These are phyloP conservation scores for Fusarium sp. DNA, from an alignment of 2,329 filamentous ascomycete species.

Conservation along the genomic window DNA sequence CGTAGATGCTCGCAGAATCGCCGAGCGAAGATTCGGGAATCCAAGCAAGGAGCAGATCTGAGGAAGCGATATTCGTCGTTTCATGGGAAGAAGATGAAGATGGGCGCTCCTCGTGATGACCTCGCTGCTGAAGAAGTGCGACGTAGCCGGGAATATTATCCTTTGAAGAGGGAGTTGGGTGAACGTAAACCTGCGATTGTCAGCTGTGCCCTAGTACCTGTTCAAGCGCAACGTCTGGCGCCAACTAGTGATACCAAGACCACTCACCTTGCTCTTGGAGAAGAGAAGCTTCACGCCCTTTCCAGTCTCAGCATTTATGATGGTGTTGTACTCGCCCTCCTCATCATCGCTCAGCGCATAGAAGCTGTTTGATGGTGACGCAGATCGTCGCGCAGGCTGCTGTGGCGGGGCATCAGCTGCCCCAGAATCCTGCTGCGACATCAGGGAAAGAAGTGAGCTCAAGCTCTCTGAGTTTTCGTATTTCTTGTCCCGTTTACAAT, in stretches of 20 bases:
- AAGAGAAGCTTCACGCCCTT: slow-evolving; percentile 93
- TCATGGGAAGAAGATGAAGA: slow-evolving; percentile 52
- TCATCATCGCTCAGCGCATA: slow-evolving; percentile 98
- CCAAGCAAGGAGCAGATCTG: slow-evolving; percentile 91
- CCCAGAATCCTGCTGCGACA: slow-evolving; percentile 45
- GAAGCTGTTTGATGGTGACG: slow-evolving; percentile 88
- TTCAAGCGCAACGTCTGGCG: slow-evolving; percentile 5
- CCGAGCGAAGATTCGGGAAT: slow-evolving; percentile 90
- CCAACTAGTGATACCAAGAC: neutral
- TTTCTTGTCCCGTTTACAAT: neutral
- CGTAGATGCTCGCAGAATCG: slow-evolving; percentile 88
- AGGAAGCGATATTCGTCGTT: slow-evolving; percentile 66
- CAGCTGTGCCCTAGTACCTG: slow-evolving; percentile 15
- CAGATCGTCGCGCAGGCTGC: slow-evolving; percentile 54
- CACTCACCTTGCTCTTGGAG: slow-evolving; percentile 91
- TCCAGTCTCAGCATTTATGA: slow-evolving; percentile 82
- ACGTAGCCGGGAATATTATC: slow-evolving; percentile 97
- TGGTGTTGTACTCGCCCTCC: slow-evolving; percentile 94
- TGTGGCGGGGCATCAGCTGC: slow-evolving; percentile 49
- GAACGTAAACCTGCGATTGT: slow-evolving; percentile 84
- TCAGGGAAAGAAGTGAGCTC: slow-evolving; percentile 24
- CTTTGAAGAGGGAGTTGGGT: slow-evolving; percentile 91
- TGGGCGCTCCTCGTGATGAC: slow-evolving; percentile 59
- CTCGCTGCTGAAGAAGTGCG: slow-evolving; percentile 92
- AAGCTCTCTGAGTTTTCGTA: neutral